Conservation (phyloP, 2,329 filamentous ascomycete genomes). For the Curvularia spicifera region DNA sequence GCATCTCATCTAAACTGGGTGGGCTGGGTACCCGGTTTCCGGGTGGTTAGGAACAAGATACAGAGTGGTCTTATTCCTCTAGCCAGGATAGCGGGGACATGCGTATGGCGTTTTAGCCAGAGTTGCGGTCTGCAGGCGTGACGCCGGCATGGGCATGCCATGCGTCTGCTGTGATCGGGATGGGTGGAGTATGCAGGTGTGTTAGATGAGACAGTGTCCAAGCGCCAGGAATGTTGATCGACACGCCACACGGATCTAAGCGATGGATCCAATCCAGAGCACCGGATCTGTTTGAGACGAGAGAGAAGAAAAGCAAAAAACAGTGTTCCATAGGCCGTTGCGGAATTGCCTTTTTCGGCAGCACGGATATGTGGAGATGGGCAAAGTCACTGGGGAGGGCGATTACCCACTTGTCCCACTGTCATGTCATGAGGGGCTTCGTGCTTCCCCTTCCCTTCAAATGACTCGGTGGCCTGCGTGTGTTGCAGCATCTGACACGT, state of each 20-base stretch:
- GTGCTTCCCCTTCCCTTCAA: not conserved
- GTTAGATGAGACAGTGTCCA: not conserved
- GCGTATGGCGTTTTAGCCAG: not conserved
- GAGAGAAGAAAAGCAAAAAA: not conserved
- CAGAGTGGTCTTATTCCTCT: not conserved
- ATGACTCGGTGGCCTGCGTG: not conserved
- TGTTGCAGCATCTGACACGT: slow-evolving; percentile 27
- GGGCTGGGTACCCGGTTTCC: not conserved
- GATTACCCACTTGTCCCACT: not conserved
- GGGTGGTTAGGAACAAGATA: not conserved
- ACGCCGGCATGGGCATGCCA: not conserved
- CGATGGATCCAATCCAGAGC: slow-evolving; percentile 21
- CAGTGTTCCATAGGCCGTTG: not conserved
- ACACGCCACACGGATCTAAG: slow-evolving; percentile 16
- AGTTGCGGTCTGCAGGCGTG: not conserved
- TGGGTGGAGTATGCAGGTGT: not conserved
- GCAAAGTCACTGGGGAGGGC: not conserved
- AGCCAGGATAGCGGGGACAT: not conserved
- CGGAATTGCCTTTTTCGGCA: not conserved
- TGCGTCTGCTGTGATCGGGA: not conserved
- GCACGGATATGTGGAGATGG: not conserved
- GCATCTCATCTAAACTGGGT: not conserved
- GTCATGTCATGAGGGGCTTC: not conserved
- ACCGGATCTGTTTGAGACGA: slow-evolving; percentile 11
- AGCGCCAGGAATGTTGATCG: slow-evolving; percentile 16